Evolutionary conservation across 768 basidiomycete species (phyloP).

Genomic region (Antrodiella citrinella): DNA sequence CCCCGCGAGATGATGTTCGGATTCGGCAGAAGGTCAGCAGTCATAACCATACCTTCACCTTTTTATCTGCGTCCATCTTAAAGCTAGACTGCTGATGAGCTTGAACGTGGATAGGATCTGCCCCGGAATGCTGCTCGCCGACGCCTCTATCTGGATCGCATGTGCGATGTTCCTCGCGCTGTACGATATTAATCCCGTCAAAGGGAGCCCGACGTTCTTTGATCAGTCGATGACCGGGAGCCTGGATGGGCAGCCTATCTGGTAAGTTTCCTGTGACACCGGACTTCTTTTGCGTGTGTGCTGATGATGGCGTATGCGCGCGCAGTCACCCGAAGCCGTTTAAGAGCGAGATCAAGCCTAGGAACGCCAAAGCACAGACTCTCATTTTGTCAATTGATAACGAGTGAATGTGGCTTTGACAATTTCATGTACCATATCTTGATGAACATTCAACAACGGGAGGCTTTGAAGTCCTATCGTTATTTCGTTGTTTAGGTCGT

Average conservation of each 20-base stretch:
- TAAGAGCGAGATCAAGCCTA: conserved; percentile 7
- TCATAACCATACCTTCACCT: neutral
- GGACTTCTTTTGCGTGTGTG: neutral
- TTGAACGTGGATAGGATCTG: neutral
- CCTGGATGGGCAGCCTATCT: neutral
- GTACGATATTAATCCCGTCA: neutral
- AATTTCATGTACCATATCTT: too few species aligned
- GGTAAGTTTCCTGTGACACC: neutral
- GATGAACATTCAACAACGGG: too few species aligned
- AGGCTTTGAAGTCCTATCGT: too few species aligned
- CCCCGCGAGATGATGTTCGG: neutral
- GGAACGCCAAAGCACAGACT: neutral
- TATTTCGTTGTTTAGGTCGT: too few species aligned
- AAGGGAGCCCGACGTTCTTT: neutral
- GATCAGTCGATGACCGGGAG: neutral
- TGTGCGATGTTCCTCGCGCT: neutral
- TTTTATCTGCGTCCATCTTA: neutral
- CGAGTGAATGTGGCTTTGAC: too few species aligned
- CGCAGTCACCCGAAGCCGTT: conserved; percentile 12
- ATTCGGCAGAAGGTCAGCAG: neutral
- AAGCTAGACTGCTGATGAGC: neutral
- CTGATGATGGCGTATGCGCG: too few species aligned
- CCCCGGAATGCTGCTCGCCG: neutral
- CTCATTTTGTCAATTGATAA: neutral
- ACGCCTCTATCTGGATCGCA: neutral